These are phyloP conservation scores for Fomes fomentarius DNA, from an alignment of 1,284 basidiomycete species.

Conservation along the genomic window DNA sequence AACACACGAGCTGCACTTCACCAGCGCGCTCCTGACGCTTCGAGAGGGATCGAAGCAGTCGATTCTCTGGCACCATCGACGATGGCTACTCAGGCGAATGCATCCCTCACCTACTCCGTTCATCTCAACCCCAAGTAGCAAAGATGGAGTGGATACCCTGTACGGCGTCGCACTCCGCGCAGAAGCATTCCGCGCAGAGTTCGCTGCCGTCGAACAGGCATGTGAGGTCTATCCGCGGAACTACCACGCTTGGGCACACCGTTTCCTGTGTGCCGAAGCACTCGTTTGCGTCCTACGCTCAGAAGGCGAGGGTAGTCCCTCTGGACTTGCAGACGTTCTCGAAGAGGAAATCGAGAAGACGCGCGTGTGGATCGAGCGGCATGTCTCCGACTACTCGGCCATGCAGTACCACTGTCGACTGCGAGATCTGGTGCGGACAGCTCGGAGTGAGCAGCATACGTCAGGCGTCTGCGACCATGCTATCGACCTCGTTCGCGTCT, in stretches of 20 bases:
- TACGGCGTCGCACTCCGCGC: constrained; percentile 29
- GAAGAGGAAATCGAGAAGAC: constrained; percentile 40
- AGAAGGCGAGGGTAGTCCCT: constrained; percentile 1
- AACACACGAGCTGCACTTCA: constrained; percentile 50
- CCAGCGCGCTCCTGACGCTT: constrained; percentile 49
- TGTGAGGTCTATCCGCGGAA: constrained; percentile 67
- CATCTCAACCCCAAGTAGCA: not conserved
- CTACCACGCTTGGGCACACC: constrained; percentile 69
- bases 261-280: constrained; percentile 46
- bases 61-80: constrained; percentile 67
- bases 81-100: constrained; percentile 53
- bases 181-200: constrained; percentile 43
- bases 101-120: not conserved
- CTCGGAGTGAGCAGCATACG: not conserved
- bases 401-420: constrained; percentile 51
- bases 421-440: not conserved
- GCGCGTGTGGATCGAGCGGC: constrained; percentile 56
- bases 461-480: constrained; percentile 39
- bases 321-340: constrained; percentile 32
- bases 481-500: constrained; percentile 46
- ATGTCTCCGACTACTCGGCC: constrained; percentile 68
- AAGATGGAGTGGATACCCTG: constrained; percentile 16
- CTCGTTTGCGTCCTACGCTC: constrained; percentile 15
- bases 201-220: constrained; percentile 46
- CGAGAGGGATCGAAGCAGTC: constrained; percentile 63